Evolutionary conservation across 2,329 filamentous ascomycete genomes (phyloP).

Genomic region (Fusarium tuaranense): DNA sequence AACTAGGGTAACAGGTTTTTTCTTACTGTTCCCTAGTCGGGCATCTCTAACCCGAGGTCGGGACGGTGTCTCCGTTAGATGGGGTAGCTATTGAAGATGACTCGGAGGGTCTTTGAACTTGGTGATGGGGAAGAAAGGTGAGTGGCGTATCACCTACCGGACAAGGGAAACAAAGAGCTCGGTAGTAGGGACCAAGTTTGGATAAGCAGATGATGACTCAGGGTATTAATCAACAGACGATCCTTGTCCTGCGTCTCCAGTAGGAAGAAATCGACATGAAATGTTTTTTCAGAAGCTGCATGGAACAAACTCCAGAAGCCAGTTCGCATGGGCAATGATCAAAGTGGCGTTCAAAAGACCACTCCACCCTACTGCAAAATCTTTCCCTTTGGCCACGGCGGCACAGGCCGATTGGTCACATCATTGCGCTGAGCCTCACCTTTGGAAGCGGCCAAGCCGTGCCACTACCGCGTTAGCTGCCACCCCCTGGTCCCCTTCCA

Average conservation of each 20-base stretch:
- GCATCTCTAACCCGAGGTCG: constrained; percentile 16
- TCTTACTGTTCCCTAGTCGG: neutral
- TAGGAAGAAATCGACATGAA: neutral
- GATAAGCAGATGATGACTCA: constrained; percentile 10
- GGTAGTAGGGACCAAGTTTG: neutral
- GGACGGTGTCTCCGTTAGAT: constrained; percentile 1
- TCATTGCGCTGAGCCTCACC: constrained; percentile 1
- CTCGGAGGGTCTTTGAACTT: neutral
- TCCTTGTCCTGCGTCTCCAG: neutral
- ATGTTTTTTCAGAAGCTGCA: constrained; percentile 18
- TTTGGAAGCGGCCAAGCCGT: constrained; percentile 26
- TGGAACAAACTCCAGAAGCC: constrained; percentile 30
- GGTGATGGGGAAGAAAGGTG: neutral
- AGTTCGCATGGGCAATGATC: constrained; percentile 11
- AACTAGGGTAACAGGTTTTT: constrained; percentile 5
- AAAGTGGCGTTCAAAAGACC: neutral
- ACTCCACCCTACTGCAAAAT: constrained; percentile 14
- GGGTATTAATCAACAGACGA: constrained; percentile 2
- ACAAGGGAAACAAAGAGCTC: neutral
- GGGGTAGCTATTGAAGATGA: neutral
- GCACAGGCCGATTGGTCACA: constrained; percentile 11
- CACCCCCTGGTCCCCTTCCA: neutral
- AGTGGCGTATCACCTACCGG: constrained; percentile 5
- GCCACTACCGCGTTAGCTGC: constrained; percentile 14
- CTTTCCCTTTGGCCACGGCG: constrained; percentile 19